A percentile compares a stretch with the other conserved stretches of the same genome.
Evolutionary conservation across 345 rosid genomes (phyloP).

Genomic region (Moringa oleifera): DNA sequence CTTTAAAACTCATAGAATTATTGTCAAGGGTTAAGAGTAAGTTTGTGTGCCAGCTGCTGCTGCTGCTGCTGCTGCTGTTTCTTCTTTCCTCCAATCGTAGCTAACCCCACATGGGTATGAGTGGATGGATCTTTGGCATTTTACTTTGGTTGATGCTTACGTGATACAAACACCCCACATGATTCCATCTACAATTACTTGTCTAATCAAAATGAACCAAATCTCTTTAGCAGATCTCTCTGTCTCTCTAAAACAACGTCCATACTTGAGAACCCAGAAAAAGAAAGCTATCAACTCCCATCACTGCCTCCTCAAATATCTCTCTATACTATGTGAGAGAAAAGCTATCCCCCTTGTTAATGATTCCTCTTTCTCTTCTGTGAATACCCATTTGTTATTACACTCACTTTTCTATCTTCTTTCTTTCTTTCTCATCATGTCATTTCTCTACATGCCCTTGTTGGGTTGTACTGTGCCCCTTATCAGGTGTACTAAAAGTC

Average conservation of each 20-base stretch:
- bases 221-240: slow-evolving; percentile 33
- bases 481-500: too few species aligned
- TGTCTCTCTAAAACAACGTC: slow-evolving; percentile 15
- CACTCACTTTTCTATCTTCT: too few species aligned
- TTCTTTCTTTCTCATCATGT: too few species aligned
- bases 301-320: slow-evolving; percentile 17
- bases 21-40: slow-evolving; percentile 3
- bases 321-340: not conserved
- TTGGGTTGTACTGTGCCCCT: too few species aligned
- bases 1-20: slow-evolving; percentile 11
- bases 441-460: too few species aligned
- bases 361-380: too few species aligned
- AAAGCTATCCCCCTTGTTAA: too few species aligned
- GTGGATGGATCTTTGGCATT: slow-evolving; percentile 10
- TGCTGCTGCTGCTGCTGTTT: too few species aligned
- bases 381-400: too few species aligned
- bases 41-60: slow-evolving; percentile 6
- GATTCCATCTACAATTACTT: slow-evolving; percentile 14
- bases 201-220: slow-evolving; percentile 25
- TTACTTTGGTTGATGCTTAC: slow-evolving; percentile 4
- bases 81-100: slow-evolving; percentile 8
- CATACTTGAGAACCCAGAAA: not conserved
- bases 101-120: not conserved
- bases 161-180: slow-evolving; percentile 23
- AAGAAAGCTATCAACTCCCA: not conserved